phyloP scores from a whole-genome alignment of 2,329 filamentous ascomycete species.

The Fusarium drepaniforme region DNA sequence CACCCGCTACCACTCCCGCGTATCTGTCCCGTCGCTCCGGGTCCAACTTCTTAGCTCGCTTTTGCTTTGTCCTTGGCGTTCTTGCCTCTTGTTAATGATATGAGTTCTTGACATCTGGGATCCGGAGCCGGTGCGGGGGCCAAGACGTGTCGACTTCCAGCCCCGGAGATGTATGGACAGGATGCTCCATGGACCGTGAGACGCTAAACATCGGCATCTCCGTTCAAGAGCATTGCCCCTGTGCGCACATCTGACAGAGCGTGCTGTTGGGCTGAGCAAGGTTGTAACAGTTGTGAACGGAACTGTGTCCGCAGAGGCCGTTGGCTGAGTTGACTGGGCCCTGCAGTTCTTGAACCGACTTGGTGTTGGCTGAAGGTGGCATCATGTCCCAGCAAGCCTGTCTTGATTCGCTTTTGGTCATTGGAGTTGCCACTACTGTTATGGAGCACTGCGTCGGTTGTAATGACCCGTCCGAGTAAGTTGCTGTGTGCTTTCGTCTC shows the following conservation, averaged over 20 bases:
- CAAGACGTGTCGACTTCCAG: constrained; percentile 5
- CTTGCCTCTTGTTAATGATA: neutral
- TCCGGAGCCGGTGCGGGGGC: neutral
- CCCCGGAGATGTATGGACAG: neutral
- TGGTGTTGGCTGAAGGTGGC: constrained; percentile 3
- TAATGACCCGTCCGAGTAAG: neutral
- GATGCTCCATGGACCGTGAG: neutral
- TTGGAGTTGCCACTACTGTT: neutral
- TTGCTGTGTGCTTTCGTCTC: neutral
- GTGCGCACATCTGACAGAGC: constrained; percentile 43
- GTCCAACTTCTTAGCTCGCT: constrained; percentile 7
- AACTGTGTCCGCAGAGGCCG: constrained; percentile 39
- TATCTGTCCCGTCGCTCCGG: constrained; percentile 18
- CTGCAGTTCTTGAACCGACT: constrained; percentile 5
- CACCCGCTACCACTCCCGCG: constrained; percentile 23
- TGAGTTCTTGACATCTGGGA: neutral
- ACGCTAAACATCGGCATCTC: neutral
- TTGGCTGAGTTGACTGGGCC: constrained; percentile 37
- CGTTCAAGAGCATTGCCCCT: constrained; percentile 38
- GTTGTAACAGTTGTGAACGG: constrained; percentile 41
- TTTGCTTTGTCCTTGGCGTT: constrained; percentile 4
- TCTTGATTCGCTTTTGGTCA: constrained; percentile 6
- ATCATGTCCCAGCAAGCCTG: constrained; percentile 5
- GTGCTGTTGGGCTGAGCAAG: constrained; percentile 29
- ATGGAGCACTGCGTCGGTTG: neutral